Evolutionary conservation across 2,329 filamentous ascomycete genomes (phyloP), one percentile per base, ranked within the genome.

Genomic region (Ilyonectria destructans): DNA sequence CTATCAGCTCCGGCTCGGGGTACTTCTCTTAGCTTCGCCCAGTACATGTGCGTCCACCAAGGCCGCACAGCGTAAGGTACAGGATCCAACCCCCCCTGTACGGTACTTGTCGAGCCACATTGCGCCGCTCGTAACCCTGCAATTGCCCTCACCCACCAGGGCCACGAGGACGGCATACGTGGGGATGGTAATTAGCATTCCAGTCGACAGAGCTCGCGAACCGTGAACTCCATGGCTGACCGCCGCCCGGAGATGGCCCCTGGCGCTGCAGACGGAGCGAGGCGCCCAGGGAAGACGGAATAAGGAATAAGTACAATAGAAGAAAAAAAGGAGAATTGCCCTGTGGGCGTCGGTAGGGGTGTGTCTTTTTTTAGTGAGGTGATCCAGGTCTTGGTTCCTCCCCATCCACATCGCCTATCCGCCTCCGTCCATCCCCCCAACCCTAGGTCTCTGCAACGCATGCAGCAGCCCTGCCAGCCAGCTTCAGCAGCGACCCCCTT

Each of bases 301-400:
- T 12, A 45, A 29, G 21, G 8, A n/a, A 46, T 43, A 21, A 43
- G 19, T 4, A 10, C 55, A 29, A 40, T 49, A 31, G 29, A 60
- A 43, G 23, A 55, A 59, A 13, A 59, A 55, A 21, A 57, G 61
- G 63, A 51, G 45, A 61, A 54, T 59, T 40, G 49, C 43, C 21
- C 52, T 58, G 48, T 51, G 52, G 55, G 64, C 37, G 37, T 23
- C 40, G 62, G 59, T 57, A 56, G 31, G 58, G 31, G 37, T 33
- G 46, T 65, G 62, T 67, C 64, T 67, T 62, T 67, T 67, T 67
- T 67, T 67, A 67, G 54, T 56, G 64, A 67, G 35, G 49, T 40
- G 26, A 55, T 66, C 52, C 51, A 59, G 43, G 63, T 58, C 51
- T 57, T 57, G 63, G 58, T 15, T 60, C 46, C 13, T 59, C 40